phyloP scores from a whole-genome alignment of 1,284 basidiomycete genomes.

The Neolentinus lepideus region DNA sequence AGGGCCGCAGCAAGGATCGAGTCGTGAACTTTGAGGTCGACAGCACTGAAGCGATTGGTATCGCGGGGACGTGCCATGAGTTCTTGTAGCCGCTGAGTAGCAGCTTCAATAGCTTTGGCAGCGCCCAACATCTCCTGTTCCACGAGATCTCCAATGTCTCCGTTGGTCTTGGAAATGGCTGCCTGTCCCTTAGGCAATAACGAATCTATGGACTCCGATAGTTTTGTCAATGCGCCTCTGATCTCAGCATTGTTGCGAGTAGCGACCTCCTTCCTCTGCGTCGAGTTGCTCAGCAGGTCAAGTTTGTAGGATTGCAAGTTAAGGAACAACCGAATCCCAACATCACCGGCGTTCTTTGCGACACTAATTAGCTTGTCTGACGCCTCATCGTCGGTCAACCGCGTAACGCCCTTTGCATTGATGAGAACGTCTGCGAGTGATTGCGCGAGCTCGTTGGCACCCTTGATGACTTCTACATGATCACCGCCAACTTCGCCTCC shows the following conservation, averaged over 20 bases:
- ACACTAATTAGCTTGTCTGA: constrained; percentile 83
- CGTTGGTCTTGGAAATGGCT: constrained; percentile 70
- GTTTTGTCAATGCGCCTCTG: constrained; percentile 72
- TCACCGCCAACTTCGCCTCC: constrained; percentile 87
- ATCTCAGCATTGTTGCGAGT: constrained; percentile 88
- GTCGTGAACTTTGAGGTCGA: constrained; percentile 97
- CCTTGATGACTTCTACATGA: constrained; percentile 97
- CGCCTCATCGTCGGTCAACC: constrained; percentile 87
- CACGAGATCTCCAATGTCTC: constrained; percentile 95
- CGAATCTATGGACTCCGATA: constrained; percentile 84
- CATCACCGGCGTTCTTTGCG: constrained; percentile 86
- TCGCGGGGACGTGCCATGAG: constrained; percentile 89
- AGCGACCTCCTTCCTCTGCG: constrained; percentile 81
- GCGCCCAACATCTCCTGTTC: constrained; percentile 96
- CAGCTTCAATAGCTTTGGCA: constrained; percentile 89
- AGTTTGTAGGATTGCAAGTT: constrained; percentile 96
- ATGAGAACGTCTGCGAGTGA: constrained; percentile 86
- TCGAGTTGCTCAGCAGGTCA: constrained; percentile 59
- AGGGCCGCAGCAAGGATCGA: constrained; percentile 92
- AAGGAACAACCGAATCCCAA: constrained; percentile 88
- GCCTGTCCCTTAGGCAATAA: constrained; percentile 83
- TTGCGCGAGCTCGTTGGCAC: constrained; percentile 95
- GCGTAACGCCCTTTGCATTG: constrained; percentile 94
- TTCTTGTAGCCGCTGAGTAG: constrained; percentile 84
- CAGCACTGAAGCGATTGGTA: constrained; percentile 75